Base-by-base conservation (phyloP, 2,329 filamentous ascomycete species). In the Cryphonectria carpinicola region DNA sequence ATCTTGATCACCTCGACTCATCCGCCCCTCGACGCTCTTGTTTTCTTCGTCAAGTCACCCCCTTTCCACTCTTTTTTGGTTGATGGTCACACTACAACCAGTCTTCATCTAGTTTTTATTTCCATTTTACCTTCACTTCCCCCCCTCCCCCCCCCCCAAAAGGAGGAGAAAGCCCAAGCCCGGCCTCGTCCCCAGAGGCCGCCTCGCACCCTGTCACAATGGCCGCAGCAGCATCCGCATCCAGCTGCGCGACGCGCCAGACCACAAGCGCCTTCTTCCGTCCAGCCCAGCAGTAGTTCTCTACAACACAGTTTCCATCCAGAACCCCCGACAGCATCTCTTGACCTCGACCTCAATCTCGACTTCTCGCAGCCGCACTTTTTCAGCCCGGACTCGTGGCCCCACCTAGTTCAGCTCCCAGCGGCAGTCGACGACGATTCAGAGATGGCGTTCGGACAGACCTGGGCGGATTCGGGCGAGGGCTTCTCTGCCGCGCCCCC, bases 151-250 rank as follows among this genome's bases (percentile, higher is more conserved):
- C 28, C n/a, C n/a, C n/a, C n/a, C n/a, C n/a, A n/a, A n/a, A 28
- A 58, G 28, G 54, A 58, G 67, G 70, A 67, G 60, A 70, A 39
- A 43, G 14, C 13, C 39, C 56, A 43, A 22, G 17, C 71, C 71
- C 74, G 77, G 77, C 77, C 77, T 79, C 77, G 70, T 61, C 64
- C 58, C 64, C 62, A 72, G 78, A 76, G 78, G 76, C 78, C 76
- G 73, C 22, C 35, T 73, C 19, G 46, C 72, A 77, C 70, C 69
- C 73, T 78, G 76, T 76, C 77, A 77, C 74, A 76, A 79, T 78
- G 77, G 76, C 22, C 68, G 73, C 73, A 63, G 71, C 76, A 73
- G 71, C 70, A 70, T 66, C 68, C 54, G 67, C 76, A 68, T 72
- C 68, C 73, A 73, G 72, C 41, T 69, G 73, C 66, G 72, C 72